These are phyloP conservation scores for Cetradonia linearis DNA, from an alignment of 495 filamentous ascomycete genomes.

Conservation along the genomic window DNA sequence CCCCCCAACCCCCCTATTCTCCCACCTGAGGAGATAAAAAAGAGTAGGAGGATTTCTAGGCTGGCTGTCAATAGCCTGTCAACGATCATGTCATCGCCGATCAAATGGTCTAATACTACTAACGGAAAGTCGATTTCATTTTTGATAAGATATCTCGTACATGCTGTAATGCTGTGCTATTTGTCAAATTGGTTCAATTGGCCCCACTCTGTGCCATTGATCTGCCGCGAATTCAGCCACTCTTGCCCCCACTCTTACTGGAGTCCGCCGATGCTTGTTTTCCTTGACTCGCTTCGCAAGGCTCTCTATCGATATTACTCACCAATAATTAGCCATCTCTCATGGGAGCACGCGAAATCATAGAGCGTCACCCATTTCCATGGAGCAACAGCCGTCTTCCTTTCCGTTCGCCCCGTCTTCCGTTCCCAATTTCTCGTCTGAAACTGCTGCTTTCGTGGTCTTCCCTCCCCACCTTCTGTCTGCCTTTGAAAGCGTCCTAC, in stretches of 20 bases:
- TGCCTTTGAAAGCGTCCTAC: neutral
- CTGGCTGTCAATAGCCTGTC: neutral
- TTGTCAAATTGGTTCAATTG: conserved; percentile 3
- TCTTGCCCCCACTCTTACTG: conserved; percentile 1
- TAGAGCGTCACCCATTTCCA: neutral
- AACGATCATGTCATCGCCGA: conserved; percentile 8
- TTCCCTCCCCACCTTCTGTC: conserved; percentile 4
- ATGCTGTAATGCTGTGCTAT: neutral
- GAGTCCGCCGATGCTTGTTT: neutral
- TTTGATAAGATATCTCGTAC: conserved; percentile 7
- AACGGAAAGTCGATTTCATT: neutral
- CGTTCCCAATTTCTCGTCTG: conserved; percentile 3
- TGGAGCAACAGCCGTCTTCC: conserved; percentile 6
- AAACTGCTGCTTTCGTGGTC: conserved; percentile 6
- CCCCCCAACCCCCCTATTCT: conserved; percentile 4
- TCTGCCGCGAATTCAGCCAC: conserved; percentile 6
- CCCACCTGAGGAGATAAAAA: neutral
- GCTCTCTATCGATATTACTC: neutral
- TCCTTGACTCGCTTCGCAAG: conserved; percentile 2
- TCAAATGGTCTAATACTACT: neutral
- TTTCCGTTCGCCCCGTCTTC: conserved; percentile 6
- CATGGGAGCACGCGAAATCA: neutral
- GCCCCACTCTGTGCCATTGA: conserved; percentile 3
- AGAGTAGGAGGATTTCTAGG: neutral
- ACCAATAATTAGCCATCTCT: neutral